A percentile compares a stretch with the other conserved stretches of the same genome.
phyloP scores from a whole-genome alignment of 495 filamentous ascomycete genomes.

The Penicillium silybi region DNA sequence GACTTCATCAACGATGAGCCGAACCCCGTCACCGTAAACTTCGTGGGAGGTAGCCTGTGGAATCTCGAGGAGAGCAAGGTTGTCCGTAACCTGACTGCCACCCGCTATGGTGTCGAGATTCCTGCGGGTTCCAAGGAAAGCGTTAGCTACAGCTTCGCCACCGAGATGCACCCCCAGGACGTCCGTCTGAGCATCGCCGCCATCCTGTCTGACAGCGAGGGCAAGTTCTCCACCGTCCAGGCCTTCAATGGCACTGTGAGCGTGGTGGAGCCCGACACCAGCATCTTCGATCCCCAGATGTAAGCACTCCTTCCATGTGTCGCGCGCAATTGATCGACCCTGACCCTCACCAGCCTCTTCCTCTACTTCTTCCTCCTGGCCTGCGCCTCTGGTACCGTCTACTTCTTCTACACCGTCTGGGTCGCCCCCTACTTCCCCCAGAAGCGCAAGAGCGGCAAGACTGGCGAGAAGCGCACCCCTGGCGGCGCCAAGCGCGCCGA shows the following conservation, averaged over 20 bases:
- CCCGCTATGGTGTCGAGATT: constrained; percentile 68
- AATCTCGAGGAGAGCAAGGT: constrained; percentile 54
- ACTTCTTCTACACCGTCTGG: constrained; percentile 98
- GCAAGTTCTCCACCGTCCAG: constrained; percentile 66
- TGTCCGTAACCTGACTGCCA: constrained; percentile 78
- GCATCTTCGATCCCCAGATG: constrained; percentile 96
- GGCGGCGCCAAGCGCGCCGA: constrained; percentile 64
- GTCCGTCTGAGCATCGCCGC: constrained; percentile 74
- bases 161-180: constrained; percentile 92
- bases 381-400: constrained; percentile 72
- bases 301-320: constrained; percentile 41
- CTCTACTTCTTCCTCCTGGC: constrained; percentile 88
- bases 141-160: constrained; percentile 77
- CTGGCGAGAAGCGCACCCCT: constrained; percentile 55
- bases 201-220: constrained; percentile 61
- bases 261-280: constrained; percentile 88
- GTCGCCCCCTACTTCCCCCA: constrained; percentile 95
- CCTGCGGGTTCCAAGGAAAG: constrained; percentile 72
- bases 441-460: constrained; percentile 66
- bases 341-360: constrained; percentile 65
- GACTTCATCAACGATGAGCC: constrained; percentile 81
- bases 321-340: constrained; percentile 21
- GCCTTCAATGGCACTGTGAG: constrained; percentile 85
- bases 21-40: constrained; percentile 65
- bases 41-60: constrained; percentile 75